These are phyloP conservation scores for Colletotrichum abscissum DNA, from an alignment of 2,329 filamentous ascomycete species.

Conservation along the genomic window DNA sequence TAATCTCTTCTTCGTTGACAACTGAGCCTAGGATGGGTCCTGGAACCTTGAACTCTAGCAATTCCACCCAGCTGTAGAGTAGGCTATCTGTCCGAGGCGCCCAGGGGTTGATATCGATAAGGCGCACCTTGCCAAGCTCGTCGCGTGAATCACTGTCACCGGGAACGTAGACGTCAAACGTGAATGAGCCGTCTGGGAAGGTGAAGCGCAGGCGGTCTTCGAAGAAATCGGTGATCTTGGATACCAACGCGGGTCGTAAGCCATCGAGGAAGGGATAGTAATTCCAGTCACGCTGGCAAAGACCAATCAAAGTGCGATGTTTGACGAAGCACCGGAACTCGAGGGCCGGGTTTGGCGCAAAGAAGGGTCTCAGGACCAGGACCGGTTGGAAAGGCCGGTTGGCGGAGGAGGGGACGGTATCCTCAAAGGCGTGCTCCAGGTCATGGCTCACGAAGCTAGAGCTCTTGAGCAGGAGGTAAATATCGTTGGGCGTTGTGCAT, in stretches of 20 bases:
- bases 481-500: slow-evolving; percentile 87
- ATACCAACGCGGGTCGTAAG: slow-evolving; percentile 73
- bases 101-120: slow-evolving; percentile 97
- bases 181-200: slow-evolving; percentile 86
- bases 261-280: slow-evolving; percentile 83
- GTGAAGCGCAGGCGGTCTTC: slow-evolving; percentile 76
- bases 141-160: slow-evolving; percentile 65
- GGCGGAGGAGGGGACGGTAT: slow-evolving; percentile 58
- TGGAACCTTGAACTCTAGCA: slow-evolving; percentile 77
- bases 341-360: slow-evolving; percentile 87
- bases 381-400: slow-evolving; percentile 72
- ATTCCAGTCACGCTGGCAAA: slow-evolving; percentile 91
- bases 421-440: slow-evolving; percentile 91
- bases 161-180: slow-evolving; percentile 94
- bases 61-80: slow-evolving; percentile 89
- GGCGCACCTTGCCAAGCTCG: slow-evolving; percentile 79
- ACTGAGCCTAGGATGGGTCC: slow-evolving; percentile 64
- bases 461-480: slow-evolving; percentile 93
- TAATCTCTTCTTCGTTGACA: slow-evolving; percentile 49
- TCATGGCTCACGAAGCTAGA: slow-evolving; percentile 96
- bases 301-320: slow-evolving; percentile 79
- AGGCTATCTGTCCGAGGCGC: slow-evolving; percentile 88
- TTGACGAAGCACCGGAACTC: slow-evolving; percentile 98
- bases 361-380: slow-evolving; percentile 88
- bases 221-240: slow-evolving; percentile 82